Base-by-base conservation (phyloP, 345 rosid genomes). In the Schrenkiella parvula region DNA sequence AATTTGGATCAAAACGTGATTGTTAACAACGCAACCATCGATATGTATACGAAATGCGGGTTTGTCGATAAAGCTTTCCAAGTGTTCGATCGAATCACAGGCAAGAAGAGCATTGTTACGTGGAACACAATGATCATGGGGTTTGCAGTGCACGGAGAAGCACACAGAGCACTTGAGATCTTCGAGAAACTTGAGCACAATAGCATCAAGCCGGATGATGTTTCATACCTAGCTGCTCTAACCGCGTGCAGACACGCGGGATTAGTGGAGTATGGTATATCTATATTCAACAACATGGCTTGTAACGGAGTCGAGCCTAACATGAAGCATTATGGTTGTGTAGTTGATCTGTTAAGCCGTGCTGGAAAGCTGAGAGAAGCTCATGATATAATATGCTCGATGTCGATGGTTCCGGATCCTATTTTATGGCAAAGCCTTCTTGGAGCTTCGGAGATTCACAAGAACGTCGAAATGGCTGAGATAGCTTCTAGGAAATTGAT, bases 101-200 rank as follows among this genome's bases (percentile, higher is more conserved):
- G 86, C 52, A 44, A 43, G 67, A 86, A 80, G 78, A 80, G 77
- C 76, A 64, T 85, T 66, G 84, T 93, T 56, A 82, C 97, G 3
- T 93, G 97, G 98, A 93, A 93, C 78, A 87, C 96, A 6, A 93
- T 90, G 92, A 82, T 93, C 28, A 90, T 82, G 92, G 96, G 85
- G 19, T 89, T 85, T 71, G 96, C 98, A 1, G 82, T 85, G 81
- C 89, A 88, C 28, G 98, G 98, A 42, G 82, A 89, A 74, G 96
- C 88, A 6, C 12, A 38, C 12, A 83, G 68, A 77, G 91, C 96
- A 18, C 63, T 90, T 25, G 83, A 85, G 76, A 82, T 89, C 38
- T 90, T 93, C 37, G 56, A 80, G 75, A 75, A 79, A 50, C 81
- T 93, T 86, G 71, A 54, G 62, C 35, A n/a, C 0, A 69, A 66